Evolutionary conservation across 306 rosid genomes (phyloP), one percentile per base, ranked within the genome.

Genomic region (Mimosa bimucronata): DNA sequence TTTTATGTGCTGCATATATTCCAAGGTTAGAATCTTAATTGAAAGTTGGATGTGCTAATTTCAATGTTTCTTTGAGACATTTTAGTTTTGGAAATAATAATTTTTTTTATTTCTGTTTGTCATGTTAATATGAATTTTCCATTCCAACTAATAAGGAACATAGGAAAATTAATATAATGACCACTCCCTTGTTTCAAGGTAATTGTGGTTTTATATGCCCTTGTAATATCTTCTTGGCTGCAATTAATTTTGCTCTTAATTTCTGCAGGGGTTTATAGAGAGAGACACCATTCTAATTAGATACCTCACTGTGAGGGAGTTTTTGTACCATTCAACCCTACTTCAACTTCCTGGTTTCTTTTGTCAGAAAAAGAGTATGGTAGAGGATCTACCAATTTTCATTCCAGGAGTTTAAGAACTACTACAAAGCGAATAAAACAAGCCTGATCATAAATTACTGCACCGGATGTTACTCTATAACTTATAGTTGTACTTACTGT

Each of bases 341-440:
- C 98, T 96, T 76, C 98, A 91, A 86, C 97, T 93, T 77, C 98
- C 97, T 40, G 98, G 99, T 86, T 91, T 96, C 92, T 91, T 96
- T 85, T 93, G 92, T 86, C 97, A 87, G 90, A 96, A 93, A 77
- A 96, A 83, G 89, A 91, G 85, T 42, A 88, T 96, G 67, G 98
- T 96, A 34, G 99, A 96, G 91, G 99, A 96, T 82, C n/a, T n/a
- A n/a, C n/a, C n/a, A n/a, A n/a, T n/a, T n/a, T n/a, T n/a, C n/a
- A n/a, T n/a, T n/a, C n/a, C n/a, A n/a, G n/a, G n/a, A n/a, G n/a
- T n/a, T n/a, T n/a, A n/a, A n/a, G n/a, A n/a, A n/a, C n/a, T n/a
- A n/a, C n/a, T n/a, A n/a, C n/a, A n/a, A n/a, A n/a, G n/a, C n/a
- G n/a, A n/a, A n/a, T n/a, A n/a, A n/a, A n/a, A n/a, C n/a, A n/a